These are phyloP conservation scores for Cryphonectria japonica DNA, from an alignment of 2,329 filamentous ascomycete genomes.

Conservation along the genomic window DNA sequence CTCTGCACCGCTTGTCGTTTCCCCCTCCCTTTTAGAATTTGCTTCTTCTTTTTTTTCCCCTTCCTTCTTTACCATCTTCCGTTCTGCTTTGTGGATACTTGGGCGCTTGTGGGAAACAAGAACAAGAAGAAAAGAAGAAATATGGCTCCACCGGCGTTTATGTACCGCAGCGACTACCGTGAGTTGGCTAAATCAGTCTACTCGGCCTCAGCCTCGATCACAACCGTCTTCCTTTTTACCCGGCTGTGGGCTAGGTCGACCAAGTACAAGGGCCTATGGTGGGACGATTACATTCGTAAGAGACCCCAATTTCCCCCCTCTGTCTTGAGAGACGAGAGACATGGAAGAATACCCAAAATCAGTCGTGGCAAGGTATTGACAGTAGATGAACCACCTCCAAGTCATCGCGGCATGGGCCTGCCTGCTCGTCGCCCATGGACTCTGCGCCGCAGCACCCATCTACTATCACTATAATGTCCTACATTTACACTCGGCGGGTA, in stretches of 20 bases:
- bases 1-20: not conserved
- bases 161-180: conserved; percentile 17
- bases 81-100: not conserved
- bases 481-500: not conserved
- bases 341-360: not conserved
- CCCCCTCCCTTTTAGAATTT: not conserved
- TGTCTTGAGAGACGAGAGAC: not conserved
- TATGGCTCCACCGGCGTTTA: conserved; percentile 10
- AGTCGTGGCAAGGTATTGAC: not conserved
- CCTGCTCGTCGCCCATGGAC: conserved; percentile 18
- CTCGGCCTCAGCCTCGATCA: conserved; percentile 16
- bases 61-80: not conserved
- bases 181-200: conserved; percentile 26
- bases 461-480: conserved; percentile 23
- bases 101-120: not conserved
- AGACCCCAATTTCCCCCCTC: not conserved
- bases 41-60: not conserved
- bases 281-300: conserved; percentile 25
- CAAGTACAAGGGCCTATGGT: conserved; percentile 21
- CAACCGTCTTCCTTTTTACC: conserved; percentile 24
- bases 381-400: not conserved
- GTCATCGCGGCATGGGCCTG: conserved; percentile 24
- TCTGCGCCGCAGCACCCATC: conserved; percentile 18
- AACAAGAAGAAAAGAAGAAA: not conserved
- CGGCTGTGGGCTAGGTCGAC: conserved; percentile 22